A percentile compares a stretch with the other conserved stretches of the same genome.
phyloP scores from a whole-genome alignment of 106 monocot species.

The Posidonia australis region DNA sequence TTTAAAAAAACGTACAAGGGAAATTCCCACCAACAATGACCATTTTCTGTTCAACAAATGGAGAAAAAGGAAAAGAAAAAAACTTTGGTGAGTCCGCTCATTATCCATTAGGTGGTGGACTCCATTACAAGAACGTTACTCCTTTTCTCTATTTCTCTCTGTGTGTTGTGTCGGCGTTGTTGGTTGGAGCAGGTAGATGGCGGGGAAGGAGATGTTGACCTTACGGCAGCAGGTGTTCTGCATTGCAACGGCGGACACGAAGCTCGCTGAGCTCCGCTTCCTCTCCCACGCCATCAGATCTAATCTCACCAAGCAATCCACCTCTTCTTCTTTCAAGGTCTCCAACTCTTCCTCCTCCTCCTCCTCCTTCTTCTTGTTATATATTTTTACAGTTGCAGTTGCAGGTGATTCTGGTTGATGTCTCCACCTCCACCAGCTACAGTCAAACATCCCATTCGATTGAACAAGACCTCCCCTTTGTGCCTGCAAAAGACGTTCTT shows the following conservation, averaged over 20 bases:
- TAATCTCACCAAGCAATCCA: constrained; percentile 40
- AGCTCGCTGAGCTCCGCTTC: constrained; percentile 79
- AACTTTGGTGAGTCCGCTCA: no score
- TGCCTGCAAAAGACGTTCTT: constrained; percentile 50
- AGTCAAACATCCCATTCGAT: background rate
- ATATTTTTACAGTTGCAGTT: no score
- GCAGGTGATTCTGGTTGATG: constrained; percentile 67
- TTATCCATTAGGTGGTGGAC: no score
- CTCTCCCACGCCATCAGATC: constrained; percentile 45
- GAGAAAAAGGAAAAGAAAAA: no score
- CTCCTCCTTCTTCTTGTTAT: no score
- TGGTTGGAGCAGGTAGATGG: no score
- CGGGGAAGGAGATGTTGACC: background rate
- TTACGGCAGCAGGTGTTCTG: constrained; percentile 34
- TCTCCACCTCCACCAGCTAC: constrained; percentile 42
- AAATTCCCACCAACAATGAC: no score
- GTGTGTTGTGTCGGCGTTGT: no score
- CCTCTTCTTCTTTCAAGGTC: constrained; percentile 31
- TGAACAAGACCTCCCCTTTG: constrained; percentile 11
- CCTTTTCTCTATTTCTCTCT: no score
- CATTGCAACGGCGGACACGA: constrained; percentile 90
- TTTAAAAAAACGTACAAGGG: no score
- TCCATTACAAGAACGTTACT: no score
- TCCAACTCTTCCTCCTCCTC: constrained; percentile 1
- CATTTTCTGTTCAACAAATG: no score